Percentiles rank a stretch among this genome's conserved stretches.
Evolutionary conservation across 75 land plant genomes (phyloP).

Genomic region (Gnetum montanum): DNA sequence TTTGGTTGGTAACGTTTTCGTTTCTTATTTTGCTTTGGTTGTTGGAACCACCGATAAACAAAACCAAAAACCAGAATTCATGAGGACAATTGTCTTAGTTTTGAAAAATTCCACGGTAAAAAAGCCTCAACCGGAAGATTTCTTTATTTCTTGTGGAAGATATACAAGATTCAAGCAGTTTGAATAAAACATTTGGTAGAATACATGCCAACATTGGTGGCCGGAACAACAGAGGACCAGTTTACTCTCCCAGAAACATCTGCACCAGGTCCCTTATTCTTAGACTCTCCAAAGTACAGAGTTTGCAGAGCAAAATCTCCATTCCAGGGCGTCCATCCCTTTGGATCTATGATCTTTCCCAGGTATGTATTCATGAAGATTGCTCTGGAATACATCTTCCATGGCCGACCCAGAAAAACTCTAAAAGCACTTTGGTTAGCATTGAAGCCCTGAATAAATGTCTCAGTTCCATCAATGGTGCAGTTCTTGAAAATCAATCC

Average conservation of each 20-base stretch:
- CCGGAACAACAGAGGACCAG: conserved; percentile 42
- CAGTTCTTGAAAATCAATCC: conserved; percentile 33
- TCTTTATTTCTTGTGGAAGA: too few species aligned
- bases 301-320: conserved; percentile 26
- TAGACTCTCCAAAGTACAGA: conserved; percentile 36
- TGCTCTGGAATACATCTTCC: conserved; percentile 41
- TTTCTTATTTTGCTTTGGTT: too few species aligned
- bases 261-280: conserved; percentile 27
- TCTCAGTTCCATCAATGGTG: conserved; percentile 25
- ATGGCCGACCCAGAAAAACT: conserved; percentile 42
- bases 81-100: too few species aligned
- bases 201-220: conserved; percentile 19
- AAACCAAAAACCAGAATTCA: too few species aligned
- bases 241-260: conserved; percentile 20
- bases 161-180: too few species aligned
- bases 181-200: conserved; percentile 39
- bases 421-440: conserved; percentile 18
- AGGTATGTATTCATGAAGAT: conserved; percentile 26
- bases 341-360: conserved; percentile 17
- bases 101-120: too few species aligned
- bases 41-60: too few species aligned
- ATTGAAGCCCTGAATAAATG: conserved; percentile 10
- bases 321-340: conserved; percentile 42
- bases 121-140: too few species aligned
- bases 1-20: too few species aligned